phyloP scores from a whole-genome alignment of 2,329 filamentous ascomycete species.

The Penicillium sp. region DNA sequence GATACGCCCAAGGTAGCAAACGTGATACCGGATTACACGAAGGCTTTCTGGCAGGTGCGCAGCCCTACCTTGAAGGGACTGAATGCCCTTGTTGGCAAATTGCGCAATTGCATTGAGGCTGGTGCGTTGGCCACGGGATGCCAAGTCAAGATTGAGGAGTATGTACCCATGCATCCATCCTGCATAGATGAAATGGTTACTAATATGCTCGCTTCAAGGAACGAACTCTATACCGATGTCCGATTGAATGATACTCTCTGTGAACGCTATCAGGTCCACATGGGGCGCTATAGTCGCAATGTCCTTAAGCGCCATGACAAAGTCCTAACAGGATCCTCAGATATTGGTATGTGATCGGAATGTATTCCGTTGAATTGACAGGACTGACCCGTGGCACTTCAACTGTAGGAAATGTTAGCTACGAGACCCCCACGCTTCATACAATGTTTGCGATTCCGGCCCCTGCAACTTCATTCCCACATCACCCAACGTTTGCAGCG shows the following conservation, averaged over 20 bases:
- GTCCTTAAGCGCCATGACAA: constrained; percentile 38
- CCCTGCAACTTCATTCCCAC: constrained; percentile 31
- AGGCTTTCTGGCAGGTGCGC: constrained; percentile 46
- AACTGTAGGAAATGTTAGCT: constrained; percentile 47
- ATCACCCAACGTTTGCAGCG: constrained; percentile 44
- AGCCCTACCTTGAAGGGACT: constrained; percentile 44
- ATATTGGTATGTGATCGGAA: constrained; percentile 37
- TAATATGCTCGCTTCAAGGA: constrained; percentile 6
- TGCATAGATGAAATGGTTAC: neutral
- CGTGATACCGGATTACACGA: constrained; percentile 54
- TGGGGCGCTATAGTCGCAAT: constrained; percentile 40
- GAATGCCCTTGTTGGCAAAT: constrained; percentile 24
- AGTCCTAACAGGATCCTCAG: constrained; percentile 44
- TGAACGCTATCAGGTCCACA: constrained; percentile 43
- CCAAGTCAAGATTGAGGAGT: constrained; percentile 32
- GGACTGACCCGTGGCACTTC: neutral
- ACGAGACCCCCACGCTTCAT: constrained; percentile 49
- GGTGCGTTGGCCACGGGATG: constrained; percentile 37
- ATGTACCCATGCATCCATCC: neutral
- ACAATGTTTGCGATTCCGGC: constrained; percentile 48
- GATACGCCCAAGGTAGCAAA: constrained; percentile 55
- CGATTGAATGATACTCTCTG: constrained; percentile 47
- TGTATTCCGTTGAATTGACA: neutral
- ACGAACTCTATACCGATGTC: constrained; percentile 45
- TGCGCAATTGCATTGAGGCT: constrained; percentile 35